Evolutionary conservation across 1,139 yeast genomes (phyloP).

Genomic region (Hansenula lynferdii): DNA sequence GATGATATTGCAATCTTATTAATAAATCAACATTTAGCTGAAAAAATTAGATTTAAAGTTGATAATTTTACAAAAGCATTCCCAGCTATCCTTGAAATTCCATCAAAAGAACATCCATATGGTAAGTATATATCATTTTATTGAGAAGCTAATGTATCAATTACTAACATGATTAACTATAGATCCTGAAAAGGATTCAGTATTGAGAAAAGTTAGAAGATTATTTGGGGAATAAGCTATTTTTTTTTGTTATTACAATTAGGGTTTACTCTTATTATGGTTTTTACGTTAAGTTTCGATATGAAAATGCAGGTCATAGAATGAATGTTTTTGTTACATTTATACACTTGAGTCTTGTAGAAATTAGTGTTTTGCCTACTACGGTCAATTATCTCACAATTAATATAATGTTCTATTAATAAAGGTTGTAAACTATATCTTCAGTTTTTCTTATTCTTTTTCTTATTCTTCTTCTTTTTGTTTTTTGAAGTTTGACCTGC

Average conservation of each 20-base stretch:
- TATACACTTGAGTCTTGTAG: not conserved
- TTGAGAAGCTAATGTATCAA: not conserved
- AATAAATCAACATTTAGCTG: conserved; percentile 95
- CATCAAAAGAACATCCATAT: conserved; percentile 97
- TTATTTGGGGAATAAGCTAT: conserved; percentile 74
- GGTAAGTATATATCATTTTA: conserved; percentile 22
- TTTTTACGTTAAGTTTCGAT: too few relatives aligned
- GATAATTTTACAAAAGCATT: conserved; percentile 87
- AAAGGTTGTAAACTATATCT: not conserved
- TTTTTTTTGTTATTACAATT: not conserved
- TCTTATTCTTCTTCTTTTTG: conserved; percentile 28
- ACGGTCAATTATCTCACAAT: too few relatives aligned
- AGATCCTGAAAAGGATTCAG: conserved; percentile 96
- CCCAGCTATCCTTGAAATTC: conserved; percentile 95
- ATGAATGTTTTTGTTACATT: not conserved
- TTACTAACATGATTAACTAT: not conserved
- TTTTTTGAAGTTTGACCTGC: conserved; percentile 7
- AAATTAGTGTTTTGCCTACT: too few relatives aligned
- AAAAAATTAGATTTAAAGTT: conserved; percentile 74
- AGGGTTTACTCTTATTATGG: not conserved
- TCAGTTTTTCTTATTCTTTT: conserved; percentile 22
- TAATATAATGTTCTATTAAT: too few relatives aligned
- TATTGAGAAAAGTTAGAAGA: conserved; percentile 89
- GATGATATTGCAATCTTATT: conserved; percentile 90
- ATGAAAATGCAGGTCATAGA: conserved; percentile 7